A percentile compares a stretch with the other conserved stretches of the same genome.
phyloP scores from a whole-genome alignment of 1,139 yeast genomes.

The Pichia sp. region DNA sequence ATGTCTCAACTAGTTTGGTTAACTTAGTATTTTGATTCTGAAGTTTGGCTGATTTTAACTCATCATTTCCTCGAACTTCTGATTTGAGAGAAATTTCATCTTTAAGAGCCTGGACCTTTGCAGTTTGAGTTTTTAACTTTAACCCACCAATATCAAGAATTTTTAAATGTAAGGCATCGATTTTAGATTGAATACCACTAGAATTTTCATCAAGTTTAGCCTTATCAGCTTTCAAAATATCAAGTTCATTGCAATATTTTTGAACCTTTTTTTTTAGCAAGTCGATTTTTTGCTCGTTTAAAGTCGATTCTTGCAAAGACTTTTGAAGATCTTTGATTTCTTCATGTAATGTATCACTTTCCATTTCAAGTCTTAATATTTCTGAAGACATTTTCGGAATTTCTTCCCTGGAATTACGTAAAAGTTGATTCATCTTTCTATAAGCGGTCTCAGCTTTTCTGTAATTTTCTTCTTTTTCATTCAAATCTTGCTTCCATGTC shows the following conservation, averaged over 20 bases:
- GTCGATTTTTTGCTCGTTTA: constrained; percentile 19
- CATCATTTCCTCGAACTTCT: constrained; percentile 57
- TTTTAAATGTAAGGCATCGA: constrained; percentile 59
- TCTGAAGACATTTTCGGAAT: constrained; percentile 66
- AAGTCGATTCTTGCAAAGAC: constrained; percentile 28
- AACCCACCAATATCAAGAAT: constrained; percentile 94
- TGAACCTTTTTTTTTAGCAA: constrained; percentile 34
- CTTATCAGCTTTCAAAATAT: constrained; percentile 35
- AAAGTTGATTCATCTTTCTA: constrained; percentile 53
- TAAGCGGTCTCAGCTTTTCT: constrained; percentile 47
- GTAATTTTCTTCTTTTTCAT: constrained; percentile 49
- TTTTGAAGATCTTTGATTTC: constrained; percentile 19
- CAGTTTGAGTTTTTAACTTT: constrained; percentile 69
- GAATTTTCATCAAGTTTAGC: constrained; percentile 48
- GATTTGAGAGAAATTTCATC: constrained; percentile 61
- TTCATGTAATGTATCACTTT: constrained; percentile 50
- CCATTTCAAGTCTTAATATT: constrained; percentile 55
- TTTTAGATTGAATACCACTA: constrained; percentile 50
- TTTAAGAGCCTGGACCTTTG: constrained; percentile 71
- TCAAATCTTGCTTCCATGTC: constrained; percentile 47
- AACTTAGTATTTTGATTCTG: constrained; percentile 48
- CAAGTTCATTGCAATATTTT: constrained; percentile 36
- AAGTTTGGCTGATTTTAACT: constrained; percentile 55
- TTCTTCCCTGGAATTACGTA: constrained; percentile 54
- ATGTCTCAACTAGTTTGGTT: not conserved